Base-by-base conservation (phyloP, 495 filamentous ascomycete genomes). In the Neurospora hispaniola region DNA sequence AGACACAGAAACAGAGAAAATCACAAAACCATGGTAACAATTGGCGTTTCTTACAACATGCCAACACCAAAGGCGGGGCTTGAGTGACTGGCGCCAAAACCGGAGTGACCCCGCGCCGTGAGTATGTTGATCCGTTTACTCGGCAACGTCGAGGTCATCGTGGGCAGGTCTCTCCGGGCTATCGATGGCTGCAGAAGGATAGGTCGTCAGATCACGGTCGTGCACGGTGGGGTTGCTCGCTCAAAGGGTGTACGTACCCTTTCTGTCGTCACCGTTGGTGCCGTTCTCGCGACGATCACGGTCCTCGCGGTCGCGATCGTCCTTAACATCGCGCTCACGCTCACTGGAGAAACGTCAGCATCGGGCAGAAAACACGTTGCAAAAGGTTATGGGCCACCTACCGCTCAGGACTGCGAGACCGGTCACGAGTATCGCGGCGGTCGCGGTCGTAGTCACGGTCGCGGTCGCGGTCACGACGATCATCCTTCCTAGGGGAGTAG, bases 81-180 rank as follows among this genome's bases (percentile, higher is more conserved):
- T 66, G 27, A 4, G 14, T 66, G 54, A 66, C 27, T 66, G 54
- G 54, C 23, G 12, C 54, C 54, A 2, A 9, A 16, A 62, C 12
- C 54, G 7, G 27, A 66, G 27, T 1, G 27, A 66, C 54, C 54
- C 54, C 70, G 71, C 68, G 42, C 72, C 74, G 38, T 66, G 38
- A 69, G 27, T 70, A 42, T 12, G 35, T n/a, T 23, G 41, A 71
- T 70, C 59, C 76, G 54, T 66, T 66, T 91, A 97, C 88, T 98
- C 96, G 80, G 94, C 96, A 81, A 94, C 94, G 82, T 99, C 96
- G 78, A 99, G 88, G 80, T 99, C 96, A 83, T 99, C 96, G 80
- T 97, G 94, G 76, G 90, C 91, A 71, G 94, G 91, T 72, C 91
- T 88, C 69, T 80, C 79, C 14, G 93, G 90, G 75, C 92, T 91